Evolutionary conservation across 805 yeast genomes (phyloP), one percentile per base, ranked within the genome.

Genomic region (Pichia heedii): DNA sequence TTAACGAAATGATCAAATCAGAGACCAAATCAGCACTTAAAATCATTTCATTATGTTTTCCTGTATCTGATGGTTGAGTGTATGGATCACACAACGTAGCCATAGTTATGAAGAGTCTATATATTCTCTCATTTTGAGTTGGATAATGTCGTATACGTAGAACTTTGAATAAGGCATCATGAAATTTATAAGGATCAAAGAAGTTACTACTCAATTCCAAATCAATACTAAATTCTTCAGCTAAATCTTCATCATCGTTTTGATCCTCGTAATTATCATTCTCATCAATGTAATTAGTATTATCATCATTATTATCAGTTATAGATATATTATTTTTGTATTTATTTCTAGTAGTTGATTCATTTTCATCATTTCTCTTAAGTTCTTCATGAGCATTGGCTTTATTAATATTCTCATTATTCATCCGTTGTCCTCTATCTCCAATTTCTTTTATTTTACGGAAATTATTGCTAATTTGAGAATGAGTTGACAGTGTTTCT

Each of bases 31-130:
- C 79, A 7, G 80, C 57, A 10, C 86, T 79, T 16, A 79, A 63
- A 2, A 78, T 63, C 42, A 67, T 62, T 12, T 63, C 58, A 44
- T 77, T 63, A 33, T 66, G 58, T 1, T 60, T 55, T 24, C 79
- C 82, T 21, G 69, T 70, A 34, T 80, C 84, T 22, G 72, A 70
- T 0, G 93, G 88, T 51, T 81, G 86, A 1, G 88, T 79, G 51
- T 71, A 66, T 3, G 88, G 86, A 56, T 83, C 89, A 8, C 68
- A 66, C 39, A 76, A 50, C 0, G 66, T 54, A 2, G 71, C 57
- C 3, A 74, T 41, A 0, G 62, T 50, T 6, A 53, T 40, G 40
- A 61, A 61, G 10, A 60, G 36, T 18, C 42, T 49, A 50, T 56
- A 46, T 12, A 52, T 29, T 33, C 52, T 30, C 11, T 45, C 50